These are phyloP conservation scores for Tulasnella sp. DNA, from an alignment of 768 basidiomycete species.

Conservation along the genomic window DNA sequence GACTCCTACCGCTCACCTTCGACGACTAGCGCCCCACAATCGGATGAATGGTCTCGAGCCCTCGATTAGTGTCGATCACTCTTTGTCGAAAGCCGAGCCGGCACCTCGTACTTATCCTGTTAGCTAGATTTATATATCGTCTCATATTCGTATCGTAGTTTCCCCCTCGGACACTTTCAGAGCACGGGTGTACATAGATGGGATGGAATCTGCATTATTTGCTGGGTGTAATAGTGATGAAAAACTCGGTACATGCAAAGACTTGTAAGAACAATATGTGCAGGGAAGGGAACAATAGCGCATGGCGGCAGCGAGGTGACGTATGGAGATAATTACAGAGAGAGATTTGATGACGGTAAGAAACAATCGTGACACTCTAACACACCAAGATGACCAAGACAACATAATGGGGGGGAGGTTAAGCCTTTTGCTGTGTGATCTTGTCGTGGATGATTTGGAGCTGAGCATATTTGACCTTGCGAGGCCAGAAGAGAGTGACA, in stretches of 20 bases:
- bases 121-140: slow-evolving; percentile 10
- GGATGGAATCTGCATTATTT: slow-evolving; percentile 13
- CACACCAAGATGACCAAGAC: not conserved
- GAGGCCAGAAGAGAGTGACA: slow-evolving; percentile 96
- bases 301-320: slow-evolving; percentile 3
- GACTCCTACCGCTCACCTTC: slow-evolving; percentile 23
- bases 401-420: not conserved
- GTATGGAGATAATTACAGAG: slow-evolving; percentile 10
- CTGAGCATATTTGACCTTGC: slow-evolving; percentile 92
- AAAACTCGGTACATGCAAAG: slow-evolving; percentile 17
- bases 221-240: slow-evolving; percentile 4
- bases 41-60: slow-evolving; percentile 33
- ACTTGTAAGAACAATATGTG: not conserved
- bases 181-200: slow-evolving; percentile 2
- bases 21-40: slow-evolving; percentile 22
- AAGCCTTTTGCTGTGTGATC: slow-evolving; percentile 49
- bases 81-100: not conserved
- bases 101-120: not conserved
- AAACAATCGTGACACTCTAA: not conserved
- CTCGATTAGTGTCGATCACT: slow-evolving; percentile 8
- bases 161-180: not conserved
- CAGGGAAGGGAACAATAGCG: not conserved
- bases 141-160: slow-evolving; percentile 8
- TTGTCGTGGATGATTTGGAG: slow-evolving; percentile 95
- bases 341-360: slow-evolving; percentile 1